Base-by-base conservation (phyloP, 805 yeast genomes). In the Ogataea nitratoaversa region DNA sequence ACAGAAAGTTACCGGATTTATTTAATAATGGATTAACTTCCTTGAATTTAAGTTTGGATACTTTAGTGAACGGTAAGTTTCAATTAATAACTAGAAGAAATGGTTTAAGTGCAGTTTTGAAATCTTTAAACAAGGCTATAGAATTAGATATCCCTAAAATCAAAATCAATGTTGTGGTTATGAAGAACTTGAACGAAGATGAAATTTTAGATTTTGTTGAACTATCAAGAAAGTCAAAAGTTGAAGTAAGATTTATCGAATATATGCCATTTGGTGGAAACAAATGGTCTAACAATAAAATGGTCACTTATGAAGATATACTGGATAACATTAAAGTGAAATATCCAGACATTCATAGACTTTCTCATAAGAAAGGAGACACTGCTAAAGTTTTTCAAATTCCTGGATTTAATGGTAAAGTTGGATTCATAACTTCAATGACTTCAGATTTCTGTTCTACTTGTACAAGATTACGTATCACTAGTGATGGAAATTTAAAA, bases 241-340 rank as follows among this genome's bases (percentile, higher is more conserved):
- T 74, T 6, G 78, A 75, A 45, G 68, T 75, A 18, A 57, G 80
- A 40, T 75, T 75, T 49, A 75, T 75, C 31, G 81, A 75, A 48
- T 75, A 74, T 53, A 75, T 75, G 81, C 81, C 81, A 4, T 75
- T 75, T 50, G 73, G 64, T 43, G 81, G 81, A 2, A 75, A 75
- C 53, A 70, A 68, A 46, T 75, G 79, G 79, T 61, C 69, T 13
- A 49, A 59, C 29, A 46, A 54, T 7, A 75, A 75, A 47, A 62
- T 75, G 65, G 63, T 73, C 31, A 53, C 70, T 7, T 74, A 65
- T 49, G 52, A 68, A 32, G 76, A 72, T 41, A 73, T 74, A 44
- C 48, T 69, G 17, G 49, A 50, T 12, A 51, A 52, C 13, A 66
- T 74, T 17, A 43, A 43, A 25, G 46, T 44, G 3, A 48, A 50